Conservation (phyloP, 164 flowering plant species). For the Umbellularia californica region DNA sequence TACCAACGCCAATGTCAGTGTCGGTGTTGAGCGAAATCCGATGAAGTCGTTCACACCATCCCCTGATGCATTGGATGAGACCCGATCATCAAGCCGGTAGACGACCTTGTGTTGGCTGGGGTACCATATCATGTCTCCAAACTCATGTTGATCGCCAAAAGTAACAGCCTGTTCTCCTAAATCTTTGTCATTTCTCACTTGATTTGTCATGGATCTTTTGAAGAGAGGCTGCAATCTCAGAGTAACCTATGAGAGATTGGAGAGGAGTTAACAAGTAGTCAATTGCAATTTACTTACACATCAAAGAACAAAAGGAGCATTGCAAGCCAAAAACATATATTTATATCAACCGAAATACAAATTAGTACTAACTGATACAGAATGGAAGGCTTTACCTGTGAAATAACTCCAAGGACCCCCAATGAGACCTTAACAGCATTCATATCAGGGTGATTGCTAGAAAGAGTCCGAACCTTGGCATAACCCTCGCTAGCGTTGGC, state of each 20-base stretch:
- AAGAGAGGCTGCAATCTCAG: slow-evolving; percentile 50
- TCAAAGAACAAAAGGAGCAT: no score
- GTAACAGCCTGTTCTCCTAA: slow-evolving; percentile 39
- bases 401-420: slow-evolving; percentile 77
- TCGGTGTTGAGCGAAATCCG: slow-evolving; percentile 41
- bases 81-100: slow-evolving; percentile 54
- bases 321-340: no score
- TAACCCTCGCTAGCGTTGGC: slow-evolving; percentile 45
- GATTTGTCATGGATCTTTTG: slow-evolving; percentile 52
- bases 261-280: not conserved
- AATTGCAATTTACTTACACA: not conserved
- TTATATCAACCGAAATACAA: no score
- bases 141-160: slow-evolving; percentile 60
- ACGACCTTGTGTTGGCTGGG: slow-evolving; percentile 45
- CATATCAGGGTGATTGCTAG: slow-evolving; percentile 29
- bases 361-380: not conserved
- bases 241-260: slow-evolving; percentile 39
- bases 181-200: slow-evolving; percentile 35
- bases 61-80: slow-evolving; percentile 37
- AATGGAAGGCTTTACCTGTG: slow-evolving; percentile 42
- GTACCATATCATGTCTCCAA: slow-evolving; percentile 32
- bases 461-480: slow-evolving; percentile 37
- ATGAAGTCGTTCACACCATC: slow-evolving; percentile 38
- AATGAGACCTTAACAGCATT: slow-evolving; percentile 61
- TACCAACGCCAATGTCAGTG: slow-evolving; percentile 24